These are phyloP conservation scores for Neonothopanus nambi DNA, from an alignment of 1,284 basidiomycete species.

Conservation along the genomic window DNA sequence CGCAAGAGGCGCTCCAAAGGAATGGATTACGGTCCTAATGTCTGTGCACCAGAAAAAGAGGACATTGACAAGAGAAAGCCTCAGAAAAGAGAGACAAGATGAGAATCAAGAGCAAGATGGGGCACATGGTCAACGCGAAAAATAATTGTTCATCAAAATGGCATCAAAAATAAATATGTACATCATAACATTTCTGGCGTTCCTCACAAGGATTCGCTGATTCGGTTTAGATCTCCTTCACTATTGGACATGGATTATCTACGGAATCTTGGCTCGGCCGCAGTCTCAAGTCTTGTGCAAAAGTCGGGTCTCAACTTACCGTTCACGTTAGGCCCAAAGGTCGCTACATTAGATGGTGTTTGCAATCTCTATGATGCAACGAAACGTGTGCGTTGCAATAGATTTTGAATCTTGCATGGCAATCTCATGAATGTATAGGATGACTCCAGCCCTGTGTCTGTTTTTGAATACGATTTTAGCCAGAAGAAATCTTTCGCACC, in stretches of 20 bases:
- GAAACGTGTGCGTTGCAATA: conserved; percentile 65
- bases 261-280: conserved; percentile 81
- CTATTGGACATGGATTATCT: conserved; percentile 80
- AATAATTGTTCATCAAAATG: background rate
- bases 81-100: conserved; percentile 3
- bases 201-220: background rate
- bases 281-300: conserved; percentile 83
- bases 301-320: conserved; percentile 90
- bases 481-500: conserved; percentile 64
- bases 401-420: conserved; percentile 11
- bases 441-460: conserved; percentile 79
- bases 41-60: background rate
- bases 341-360: conserved; percentile 72
- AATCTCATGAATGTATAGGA: conserved; percentile 58
- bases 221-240: conserved; percentile 1
- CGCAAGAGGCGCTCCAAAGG: background rate
- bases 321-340: conserved; percentile 82
- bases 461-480: conserved; percentile 88
- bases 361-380: conserved; percentile 89
- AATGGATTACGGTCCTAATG: background rate
- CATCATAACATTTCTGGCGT: no score
- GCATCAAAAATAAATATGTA: background rate
- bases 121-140: conserved; percentile 3
- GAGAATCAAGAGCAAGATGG: conserved; percentile 9
- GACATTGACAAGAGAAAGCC: background rate